Evolutionary conservation across 148 eudicot genomes (phyloP).

Genomic region (Bassia scoparia): DNA sequence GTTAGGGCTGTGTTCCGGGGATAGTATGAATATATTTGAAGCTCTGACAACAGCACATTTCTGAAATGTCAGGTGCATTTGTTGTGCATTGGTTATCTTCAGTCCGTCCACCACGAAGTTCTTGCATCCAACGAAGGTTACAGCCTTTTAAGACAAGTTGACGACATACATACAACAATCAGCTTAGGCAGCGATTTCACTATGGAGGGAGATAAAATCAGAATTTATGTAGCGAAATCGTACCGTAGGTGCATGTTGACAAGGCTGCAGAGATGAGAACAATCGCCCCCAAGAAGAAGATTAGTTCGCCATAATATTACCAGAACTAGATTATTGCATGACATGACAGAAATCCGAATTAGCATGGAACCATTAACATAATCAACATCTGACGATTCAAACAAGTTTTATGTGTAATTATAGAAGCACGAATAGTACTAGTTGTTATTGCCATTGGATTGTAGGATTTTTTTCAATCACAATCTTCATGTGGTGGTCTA

Average conservation of each 20-base stretch:
- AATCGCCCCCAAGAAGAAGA: no score
- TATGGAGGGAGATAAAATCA: neutral
- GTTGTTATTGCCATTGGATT: no score
- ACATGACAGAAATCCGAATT: no score
- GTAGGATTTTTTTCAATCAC: no score
- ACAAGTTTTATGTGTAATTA: no score
- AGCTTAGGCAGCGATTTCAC: neutral
- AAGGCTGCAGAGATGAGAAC: conserved; percentile 43
- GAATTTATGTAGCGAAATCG: conserved; percentile 8
- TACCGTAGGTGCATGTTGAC: conserved; percentile 82
- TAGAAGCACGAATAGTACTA: no score
- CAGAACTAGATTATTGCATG: no score
- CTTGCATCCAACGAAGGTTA: conserved; percentile 53
- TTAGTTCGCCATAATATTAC: no score
- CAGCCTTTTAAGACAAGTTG: conserved; percentile 52
- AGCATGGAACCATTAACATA: no score
- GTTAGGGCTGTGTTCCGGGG: conserved; percentile 73
- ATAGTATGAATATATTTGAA: conserved; percentile 41
- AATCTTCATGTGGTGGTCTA: no score
- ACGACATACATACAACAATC: no score
- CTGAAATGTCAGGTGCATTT: conserved; percentile 63
- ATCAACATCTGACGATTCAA: no score
- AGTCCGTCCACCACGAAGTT: conserved; percentile 50
- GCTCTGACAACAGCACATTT: conserved; percentile 51
- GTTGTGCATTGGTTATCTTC: conserved; percentile 57